Base-by-base conservation (phyloP, 2,329 filamentous ascomycete species). In the Colletotrichum aenigma region DNA sequence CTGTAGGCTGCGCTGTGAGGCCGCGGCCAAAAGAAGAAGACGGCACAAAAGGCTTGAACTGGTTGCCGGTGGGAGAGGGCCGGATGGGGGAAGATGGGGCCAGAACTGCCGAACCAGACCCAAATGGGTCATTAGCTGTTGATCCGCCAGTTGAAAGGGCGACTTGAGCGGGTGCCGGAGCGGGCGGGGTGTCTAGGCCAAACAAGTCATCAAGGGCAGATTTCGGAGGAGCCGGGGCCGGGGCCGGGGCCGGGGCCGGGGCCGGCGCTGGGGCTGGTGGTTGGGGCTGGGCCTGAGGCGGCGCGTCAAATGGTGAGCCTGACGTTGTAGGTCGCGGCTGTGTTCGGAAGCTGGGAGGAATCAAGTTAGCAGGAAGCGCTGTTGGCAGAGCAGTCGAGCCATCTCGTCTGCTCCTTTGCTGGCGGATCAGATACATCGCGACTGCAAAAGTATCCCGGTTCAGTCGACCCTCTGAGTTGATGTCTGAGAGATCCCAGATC, bases 401-500 rank as follows among this genome's bases (percentile, higher is more conserved):
- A 71, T 93, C 92, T 73, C 92, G 92, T 77, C 93, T 94, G 78
- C 91, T 94, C 70, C 96, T 91, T 83, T 98, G 96, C 83, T 98
- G 95, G 76, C 96, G 92, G 80, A 99, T 98, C 66, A 99, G 89
- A 82, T 97, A 97, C 96, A 99, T 98, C 69, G 97, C 96, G 62
- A 99, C 96, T 0, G 97, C 96, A 82, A 99, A 99, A 80, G 98
- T 96, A 79, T 99, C 97, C 79, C 92, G 92, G 62, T 91, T 96
- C 72, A 99, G 88, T 73, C 94, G 93, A 13, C 97, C 97, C 79
- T 96, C 94, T 9, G 95, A 97, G 81, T 95, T 95, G 84, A 98
- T 95, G 85, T 99, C 97, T 16, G 97, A 94, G 34, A 99, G 91
- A 83, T 99, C 97, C 97, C 97, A 99, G 78, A 99, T 98, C 80